Conservation (phyloP, 176 grass and related monocot species). For the Poa pratensis region DNA sequence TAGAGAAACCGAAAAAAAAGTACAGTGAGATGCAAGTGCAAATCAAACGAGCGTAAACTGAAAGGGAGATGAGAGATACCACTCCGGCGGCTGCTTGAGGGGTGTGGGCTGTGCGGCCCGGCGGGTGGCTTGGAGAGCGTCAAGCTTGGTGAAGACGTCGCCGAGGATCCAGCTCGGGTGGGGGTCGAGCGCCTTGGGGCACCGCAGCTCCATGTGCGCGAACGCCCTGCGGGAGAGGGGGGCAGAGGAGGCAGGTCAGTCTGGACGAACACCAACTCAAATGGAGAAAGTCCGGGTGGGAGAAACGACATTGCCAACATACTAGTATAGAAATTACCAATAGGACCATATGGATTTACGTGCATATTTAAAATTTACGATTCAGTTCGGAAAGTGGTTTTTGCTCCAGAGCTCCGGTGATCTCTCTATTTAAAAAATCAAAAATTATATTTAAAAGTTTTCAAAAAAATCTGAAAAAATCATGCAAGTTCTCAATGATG, state of each 20-base stretch:
- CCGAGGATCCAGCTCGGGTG: conserved; percentile 47
- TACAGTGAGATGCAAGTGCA: not conserved
- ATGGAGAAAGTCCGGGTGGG: not conserved
- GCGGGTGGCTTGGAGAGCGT: conserved; percentile 38
- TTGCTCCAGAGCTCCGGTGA: no score
- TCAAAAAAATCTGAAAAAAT: no score
- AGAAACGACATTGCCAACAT: not conserved
- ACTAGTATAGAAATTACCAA: not conserved
- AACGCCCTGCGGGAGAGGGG: conserved; percentile 29
- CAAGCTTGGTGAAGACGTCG: conserved; percentile 48
- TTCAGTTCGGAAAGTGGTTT: no score
- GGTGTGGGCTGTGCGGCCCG: not conserved
- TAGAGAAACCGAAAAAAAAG: conserved; percentile 15
- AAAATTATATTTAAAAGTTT: no score
- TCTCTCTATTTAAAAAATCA: no score
- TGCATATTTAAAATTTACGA: not conserved
- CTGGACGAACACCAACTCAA: not conserved
- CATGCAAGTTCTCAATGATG: no score
- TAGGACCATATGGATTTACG: not conserved
- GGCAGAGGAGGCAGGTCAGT: conserved; percentile 20
- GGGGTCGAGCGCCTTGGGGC: conserved; percentile 46
- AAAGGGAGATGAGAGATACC: not conserved
- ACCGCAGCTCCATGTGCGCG: conserved; percentile 51
- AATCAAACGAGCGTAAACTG: not conserved
- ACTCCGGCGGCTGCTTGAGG: conserved; percentile 48